Evolutionary conservation across 306 rosid genomes (phyloP).

Genomic region (Vicia faba): DNA sequence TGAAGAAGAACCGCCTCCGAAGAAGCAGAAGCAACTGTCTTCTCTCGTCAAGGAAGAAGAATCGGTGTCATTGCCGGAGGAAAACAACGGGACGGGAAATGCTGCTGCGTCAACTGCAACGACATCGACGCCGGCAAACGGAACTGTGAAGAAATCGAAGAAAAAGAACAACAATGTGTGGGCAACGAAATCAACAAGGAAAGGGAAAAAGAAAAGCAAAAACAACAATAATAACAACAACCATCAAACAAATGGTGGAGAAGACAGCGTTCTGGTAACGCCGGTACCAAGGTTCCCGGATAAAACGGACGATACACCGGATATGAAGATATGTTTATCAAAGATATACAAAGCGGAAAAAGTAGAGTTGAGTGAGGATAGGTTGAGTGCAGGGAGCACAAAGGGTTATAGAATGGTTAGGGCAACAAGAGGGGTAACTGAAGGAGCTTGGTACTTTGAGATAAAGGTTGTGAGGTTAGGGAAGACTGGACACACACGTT

Average conservation of each 20-base stretch:
- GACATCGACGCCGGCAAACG: neutral
- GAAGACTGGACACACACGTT: slow-evolving; percentile 81
- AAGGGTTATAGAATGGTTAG: slow-evolving; percentile 98
- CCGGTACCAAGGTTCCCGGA: slow-evolving; percentile 88
- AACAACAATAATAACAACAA: slow-evolving; percentile 45
- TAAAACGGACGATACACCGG: slow-evolving; percentile 75
- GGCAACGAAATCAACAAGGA: slow-evolving; percentile 84
- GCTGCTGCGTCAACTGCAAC: neutral
- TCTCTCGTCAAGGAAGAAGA: slow-evolving; percentile 53
- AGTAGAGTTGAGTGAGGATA: slow-evolving; percentile 83
- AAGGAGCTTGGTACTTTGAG: slow-evolving; percentile 97
- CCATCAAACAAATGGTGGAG: slow-evolving; percentile 43
- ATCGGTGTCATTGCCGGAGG: slow-evolving; percentile 22
- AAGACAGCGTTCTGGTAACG: slow-evolving; percentile 78
- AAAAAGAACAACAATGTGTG: slow-evolving; percentile 90
- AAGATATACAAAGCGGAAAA: slow-evolving; percentile 96
- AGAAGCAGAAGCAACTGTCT: slow-evolving; percentile 84
- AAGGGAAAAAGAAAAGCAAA: slow-evolving; percentile 88
- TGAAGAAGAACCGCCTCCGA: slow-evolving; percentile 74
- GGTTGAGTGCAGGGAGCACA: slow-evolving; percentile 83
- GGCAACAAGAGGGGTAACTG: slow-evolving; percentile 82
- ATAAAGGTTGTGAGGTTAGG: slow-evolving; percentile 74
- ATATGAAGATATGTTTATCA: slow-evolving; percentile 74
- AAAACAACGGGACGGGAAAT: slow-evolving; percentile 15
- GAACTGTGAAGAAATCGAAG: slow-evolving; percentile 75